Conservation (phyloP, 139 green algal genomes). For the Coelastrella sp. region DNA sequence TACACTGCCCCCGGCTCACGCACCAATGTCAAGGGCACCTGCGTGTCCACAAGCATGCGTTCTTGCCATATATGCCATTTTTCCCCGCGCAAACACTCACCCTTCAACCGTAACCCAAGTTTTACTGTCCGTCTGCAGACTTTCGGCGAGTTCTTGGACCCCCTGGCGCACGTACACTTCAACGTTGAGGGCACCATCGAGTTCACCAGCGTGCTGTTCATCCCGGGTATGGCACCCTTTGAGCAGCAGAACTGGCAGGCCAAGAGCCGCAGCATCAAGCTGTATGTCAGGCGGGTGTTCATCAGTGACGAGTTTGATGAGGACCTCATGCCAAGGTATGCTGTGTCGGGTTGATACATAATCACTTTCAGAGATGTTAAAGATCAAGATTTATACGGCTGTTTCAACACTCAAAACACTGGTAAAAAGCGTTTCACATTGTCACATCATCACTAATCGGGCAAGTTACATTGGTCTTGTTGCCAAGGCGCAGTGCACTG, state of each 20-base stretch:
- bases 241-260: slow-evolving; percentile 77
- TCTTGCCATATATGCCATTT: too few relatives aligned
- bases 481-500: too few relatives aligned
- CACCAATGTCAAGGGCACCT: too few relatives aligned
- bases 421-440: too few relatives aligned
- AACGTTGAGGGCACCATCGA: slow-evolving; percentile 98
- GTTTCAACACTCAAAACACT: too few relatives aligned
- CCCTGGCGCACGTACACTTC: slow-evolving; percentile 87
- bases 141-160: slow-evolving; percentile 82
- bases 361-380: too few relatives aligned
- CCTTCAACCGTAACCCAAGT: too few relatives aligned
- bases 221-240: slow-evolving; percentile 98
- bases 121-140: not conserved
- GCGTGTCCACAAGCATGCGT: too few relatives aligned
- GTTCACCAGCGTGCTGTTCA: slow-evolving; percentile 95
- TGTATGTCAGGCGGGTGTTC: slow-evolving; percentile 99
- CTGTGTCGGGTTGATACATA: slow-evolving; percentile 17
- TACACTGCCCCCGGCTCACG: too few relatives aligned
- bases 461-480: too few relatives aligned
- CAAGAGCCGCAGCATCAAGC: slow-evolving; percentile 79
- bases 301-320: slow-evolving; percentile 99
- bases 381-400: too few relatives aligned
- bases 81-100: too few relatives aligned
- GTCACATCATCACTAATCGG: not conserved
- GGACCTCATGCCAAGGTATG: slow-evolving; percentile 94